These are phyloP conservation scores for Floccularia luteovirens DNA, from an alignment of 768 basidiomycete genomes.

Conservation along the genomic window DNA sequence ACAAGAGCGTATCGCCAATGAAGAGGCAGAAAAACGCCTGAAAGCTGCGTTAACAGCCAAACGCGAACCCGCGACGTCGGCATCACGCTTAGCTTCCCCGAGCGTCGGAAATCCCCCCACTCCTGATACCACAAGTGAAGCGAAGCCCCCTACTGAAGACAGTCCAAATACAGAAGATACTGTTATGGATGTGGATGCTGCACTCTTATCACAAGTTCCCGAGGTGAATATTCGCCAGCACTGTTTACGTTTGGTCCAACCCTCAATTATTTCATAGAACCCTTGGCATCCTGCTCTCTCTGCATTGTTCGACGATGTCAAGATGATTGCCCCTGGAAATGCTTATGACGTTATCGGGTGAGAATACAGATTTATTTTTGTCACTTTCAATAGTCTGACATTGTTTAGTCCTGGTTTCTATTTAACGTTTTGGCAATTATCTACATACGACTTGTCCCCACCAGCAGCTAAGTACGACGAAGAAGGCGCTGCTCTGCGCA, in stretches of 20 bases:
- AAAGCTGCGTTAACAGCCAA: slow-evolving; percentile 78
- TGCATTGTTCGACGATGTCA: slow-evolving; percentile 69
- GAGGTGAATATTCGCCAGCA: slow-evolving; percentile 23
- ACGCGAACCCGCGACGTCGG: slow-evolving; percentile 50
- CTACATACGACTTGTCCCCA: slow-evolving; percentile 81
- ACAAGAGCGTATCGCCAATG: slow-evolving; percentile 59
- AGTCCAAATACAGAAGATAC: slow-evolving; percentile 29
- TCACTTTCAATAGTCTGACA: slow-evolving; percentile 4
- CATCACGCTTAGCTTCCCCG: slow-evolving; percentile 62
- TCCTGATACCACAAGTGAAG: slow-evolving; percentile 16
- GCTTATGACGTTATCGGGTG: slow-evolving; percentile 68
- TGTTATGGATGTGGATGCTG: slow-evolving; percentile 46
- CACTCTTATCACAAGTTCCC: slow-evolving; percentile 14
- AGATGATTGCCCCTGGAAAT: slow-evolving; percentile 60
- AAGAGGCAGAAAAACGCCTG: slow-evolving; percentile 74
- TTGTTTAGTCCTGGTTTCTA: slow-evolving; percentile 79
- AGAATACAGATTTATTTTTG: slow-evolving; percentile 14
- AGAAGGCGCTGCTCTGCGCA: slow-evolving; percentile 54
- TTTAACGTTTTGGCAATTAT: slow-evolving; percentile 94
- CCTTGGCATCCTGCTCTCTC: slow-evolving; percentile 78
- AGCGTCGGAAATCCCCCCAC: slow-evolving; percentile 21
- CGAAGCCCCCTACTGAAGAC: slow-evolving; percentile 18
- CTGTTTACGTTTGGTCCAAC: background rate
- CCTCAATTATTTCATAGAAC: slow-evolving; percentile 31
- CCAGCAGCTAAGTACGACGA: slow-evolving; percentile 76